A percentile compares a stretch with the other conserved stretches of the same genome.
These are phyloP conservation scores for Fistulifera solaris DNA, from an alignment of 108 stramenopile species.

Conservation along the genomic window DNA sequence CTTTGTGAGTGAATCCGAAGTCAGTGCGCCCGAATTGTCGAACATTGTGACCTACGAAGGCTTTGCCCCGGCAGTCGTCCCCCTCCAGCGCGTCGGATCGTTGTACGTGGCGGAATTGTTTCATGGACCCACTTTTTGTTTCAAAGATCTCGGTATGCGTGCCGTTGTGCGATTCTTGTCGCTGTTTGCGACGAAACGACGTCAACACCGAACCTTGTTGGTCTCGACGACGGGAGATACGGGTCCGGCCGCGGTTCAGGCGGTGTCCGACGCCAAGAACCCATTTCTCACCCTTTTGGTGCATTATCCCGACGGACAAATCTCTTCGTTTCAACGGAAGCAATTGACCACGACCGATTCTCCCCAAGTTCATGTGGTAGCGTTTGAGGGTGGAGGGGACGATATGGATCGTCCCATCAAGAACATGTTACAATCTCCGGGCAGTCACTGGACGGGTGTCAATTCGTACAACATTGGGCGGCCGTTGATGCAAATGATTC, in stretches of 20 bases:
- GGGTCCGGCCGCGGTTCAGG: conserved; percentile 86
- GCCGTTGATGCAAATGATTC: conserved; percentile 78
- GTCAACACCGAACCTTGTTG: conserved; percentile 44
- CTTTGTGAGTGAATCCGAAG: conserved; percentile 43
- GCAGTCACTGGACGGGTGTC: conserved; percentile 41
- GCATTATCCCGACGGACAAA: conserved; percentile 81
- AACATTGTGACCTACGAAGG: conserved; percentile 36
- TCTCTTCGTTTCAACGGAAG: conserved; percentile 74
- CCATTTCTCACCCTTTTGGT: conserved; percentile 55
- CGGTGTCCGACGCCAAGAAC: conserved; percentile 54
- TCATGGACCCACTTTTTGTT: conserved; percentile 88
- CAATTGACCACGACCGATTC: conserved; percentile 66
- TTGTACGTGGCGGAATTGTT: conserved; percentile 76
- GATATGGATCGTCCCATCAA: conserved; percentile 90
- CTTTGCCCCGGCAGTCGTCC: conserved; percentile 11
- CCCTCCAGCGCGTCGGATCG: conserved; percentile 23
- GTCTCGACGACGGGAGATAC: conserved; percentile 87
- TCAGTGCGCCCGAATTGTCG: conserved; percentile 27
- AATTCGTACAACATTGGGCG: conserved; percentile 86
- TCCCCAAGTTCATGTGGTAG: conserved; percentile 42
- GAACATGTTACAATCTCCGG: conserved; percentile 24
- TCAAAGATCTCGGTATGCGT: conserved; percentile 87
- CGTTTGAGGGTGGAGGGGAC: conserved; percentile 84
- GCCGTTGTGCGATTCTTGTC: conserved; percentile 48
- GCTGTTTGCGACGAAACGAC: conserved; percentile 48